phyloP scores from a whole-genome alignment of 2,329 filamentous ascomycete species.

The Scedosporium boydii region DNA sequence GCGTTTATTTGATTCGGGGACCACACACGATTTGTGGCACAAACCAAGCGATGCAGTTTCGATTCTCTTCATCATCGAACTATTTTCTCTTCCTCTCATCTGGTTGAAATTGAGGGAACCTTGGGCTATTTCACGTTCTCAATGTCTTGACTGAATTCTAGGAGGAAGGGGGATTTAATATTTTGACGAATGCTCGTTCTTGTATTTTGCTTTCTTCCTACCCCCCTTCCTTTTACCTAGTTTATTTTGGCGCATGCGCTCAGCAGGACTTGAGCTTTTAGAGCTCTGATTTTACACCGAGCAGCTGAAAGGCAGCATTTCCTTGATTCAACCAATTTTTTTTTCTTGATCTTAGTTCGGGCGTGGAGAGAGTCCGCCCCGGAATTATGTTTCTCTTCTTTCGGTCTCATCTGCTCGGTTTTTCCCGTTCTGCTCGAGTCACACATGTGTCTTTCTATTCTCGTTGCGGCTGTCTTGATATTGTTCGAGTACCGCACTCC shows the following conservation, averaged over 20 bases:
- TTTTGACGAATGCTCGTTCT: not conserved
- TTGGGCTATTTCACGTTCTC: not conserved
- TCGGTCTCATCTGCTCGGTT: slow-evolving; percentile 8
- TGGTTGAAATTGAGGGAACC: not conserved
- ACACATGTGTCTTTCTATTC: not conserved
- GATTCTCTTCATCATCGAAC: slow-evolving; percentile 2
- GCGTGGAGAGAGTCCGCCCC: too few species aligned
- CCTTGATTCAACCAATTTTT: slow-evolving; percentile 3
- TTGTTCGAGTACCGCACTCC: not conserved
- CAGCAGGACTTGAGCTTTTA: not conserved
- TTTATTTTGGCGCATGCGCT: not conserved
- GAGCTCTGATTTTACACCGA: not conserved
- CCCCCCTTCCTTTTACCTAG: not conserved
- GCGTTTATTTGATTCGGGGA: not conserved
- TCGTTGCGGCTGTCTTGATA: not conserved
- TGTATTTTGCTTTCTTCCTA: not conserved
- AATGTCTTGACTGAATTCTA: not conserved
- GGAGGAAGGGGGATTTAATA: not conserved
- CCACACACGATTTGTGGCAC: not conserved
- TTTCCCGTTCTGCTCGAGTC: not conserved
- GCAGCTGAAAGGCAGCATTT: slow-evolving; percentile 5
- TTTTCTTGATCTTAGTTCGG: not conserved
- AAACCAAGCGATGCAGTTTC: not conserved
- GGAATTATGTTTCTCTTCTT: slow-evolving; percentile 1
- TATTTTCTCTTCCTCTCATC: slow-evolving; percentile 5